Evolutionary conservation across 78 protist genomes (phyloP), one percentile per base, ranked within the genome.

Genomic region (Dictyostelium intermedium): DNA sequence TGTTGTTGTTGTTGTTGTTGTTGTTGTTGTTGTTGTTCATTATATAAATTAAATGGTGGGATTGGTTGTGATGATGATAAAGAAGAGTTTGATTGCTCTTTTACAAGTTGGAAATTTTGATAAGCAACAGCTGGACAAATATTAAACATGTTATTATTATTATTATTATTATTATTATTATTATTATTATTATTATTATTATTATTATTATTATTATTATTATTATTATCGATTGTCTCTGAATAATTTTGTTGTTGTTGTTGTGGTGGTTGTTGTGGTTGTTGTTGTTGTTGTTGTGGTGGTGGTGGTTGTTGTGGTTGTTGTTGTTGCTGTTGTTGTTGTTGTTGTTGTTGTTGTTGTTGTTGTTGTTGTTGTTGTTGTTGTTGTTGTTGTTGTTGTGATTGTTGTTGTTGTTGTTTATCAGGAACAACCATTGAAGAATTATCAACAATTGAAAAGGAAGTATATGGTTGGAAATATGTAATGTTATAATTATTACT

Each of bases 341-440:
- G 63, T 27, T 20, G 84, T 41, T 79, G 84, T 79, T 41, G 30
- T 47, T 56, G 41, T 47, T 82, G 87, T 9, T 83, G 87, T 63
- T 83, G 91, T 69, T 84, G 35, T 70, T 84, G 39, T 39, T 84
- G 91, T 14, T 35, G 91, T 45, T 84, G 91, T n/a, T 84, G 81
- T 37, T 83, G 45, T 18, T 1, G 45, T 13, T 70, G 27, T 25
- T 83, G 89, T 18, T 6, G 78, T 1, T n/a, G 76, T 60, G 5
- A 73, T 32, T 85, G 82, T 5, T 30, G 47, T 50, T 69, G 91
- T 39, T 69, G 73, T 25, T 66, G 66, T 14, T 43, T 35, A 18
- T 73, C 45, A 27, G 39, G n/a, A 13, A 73, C 53, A 73, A 73
- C 20, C n/a, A 18, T 73, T 73, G n/a, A 34, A 14, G 45, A 32